Evolutionary conservation across 2,329 filamentous ascomycete genomes (phyloP).

Genomic region (Blumeriella jaapii): DNA sequence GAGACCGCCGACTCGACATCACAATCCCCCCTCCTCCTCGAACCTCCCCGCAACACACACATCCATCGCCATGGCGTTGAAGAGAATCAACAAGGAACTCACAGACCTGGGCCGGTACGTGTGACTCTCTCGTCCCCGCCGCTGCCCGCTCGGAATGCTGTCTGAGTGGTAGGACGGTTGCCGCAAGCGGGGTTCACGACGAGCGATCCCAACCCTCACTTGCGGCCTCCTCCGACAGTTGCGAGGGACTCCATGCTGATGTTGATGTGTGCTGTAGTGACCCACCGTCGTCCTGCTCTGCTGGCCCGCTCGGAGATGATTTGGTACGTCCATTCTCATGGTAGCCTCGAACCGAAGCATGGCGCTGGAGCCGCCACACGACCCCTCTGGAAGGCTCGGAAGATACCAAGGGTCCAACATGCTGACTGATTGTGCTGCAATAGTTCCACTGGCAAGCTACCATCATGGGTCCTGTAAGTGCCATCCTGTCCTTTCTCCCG

Average conservation of each 20-base stretch:
- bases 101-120: conserved; percentile 79
- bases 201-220: conserved; percentile 26
- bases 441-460: conserved; percentile 99
- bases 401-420: conserved; percentile 6
- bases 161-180: conserved; percentile 24
- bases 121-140: conserved; percentile 15
- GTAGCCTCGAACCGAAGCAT: conserved; percentile 11
- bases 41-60: conserved; percentile 15
- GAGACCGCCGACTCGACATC: conserved; percentile 16
- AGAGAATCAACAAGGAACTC: conserved; percentile 92
- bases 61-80: conserved; percentile 58
- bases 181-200: conserved; percentile 25
- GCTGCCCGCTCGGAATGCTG: too few species aligned
- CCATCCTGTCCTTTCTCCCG: conserved; percentile 18
- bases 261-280: conserved; percentile 48
- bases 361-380: conserved; percentile 14
- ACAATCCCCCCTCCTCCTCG: conserved; percentile 14
- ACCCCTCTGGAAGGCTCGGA: conserved; percentile 10
- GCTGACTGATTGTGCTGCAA: conserved; percentile 26
- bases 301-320: conserved; percentile 93
- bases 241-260: conserved; percentile 14
- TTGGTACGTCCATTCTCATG: conserved; percentile 55
- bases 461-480: conserved; percentile 96
- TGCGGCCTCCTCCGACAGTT: conserved; percentile 4
- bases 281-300: conserved; percentile 96